A percentile compares a stretch with the other conserved stretches of the same genome.
These are phyloP conservation scores for Fusarium odoratissimum DNA, from an alignment of 2,329 filamentous ascomycete genomes.

Conservation along the genomic window DNA sequence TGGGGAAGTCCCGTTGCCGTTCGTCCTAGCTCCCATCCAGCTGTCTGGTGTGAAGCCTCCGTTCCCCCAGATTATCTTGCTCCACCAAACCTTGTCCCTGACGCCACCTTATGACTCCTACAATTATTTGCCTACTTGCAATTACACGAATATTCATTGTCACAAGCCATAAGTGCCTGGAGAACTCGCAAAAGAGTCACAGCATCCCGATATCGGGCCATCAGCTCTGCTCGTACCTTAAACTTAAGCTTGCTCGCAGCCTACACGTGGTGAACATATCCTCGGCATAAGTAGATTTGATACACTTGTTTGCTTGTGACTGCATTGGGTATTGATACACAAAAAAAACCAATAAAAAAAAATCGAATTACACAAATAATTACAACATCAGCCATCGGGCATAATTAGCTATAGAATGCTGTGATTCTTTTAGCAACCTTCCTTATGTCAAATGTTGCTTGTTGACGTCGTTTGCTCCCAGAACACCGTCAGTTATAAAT, in stretches of 20 bases:
- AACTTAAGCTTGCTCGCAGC: slow-evolving; percentile 13
- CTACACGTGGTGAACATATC: slow-evolving; percentile 22
- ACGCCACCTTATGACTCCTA: slow-evolving; percentile 20
- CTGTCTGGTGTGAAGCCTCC: slow-evolving; percentile 23
- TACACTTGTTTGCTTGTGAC: neutral
- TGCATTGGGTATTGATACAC: neutral
- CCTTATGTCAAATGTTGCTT: neutral
- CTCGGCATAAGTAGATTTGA: slow-evolving; percentile 13
- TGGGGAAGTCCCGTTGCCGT: slow-evolving; percentile 35
- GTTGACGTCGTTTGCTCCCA: slow-evolving; percentile 5
- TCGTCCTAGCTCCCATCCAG: slow-evolving; percentile 41
- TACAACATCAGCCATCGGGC: slow-evolving; percentile 6
- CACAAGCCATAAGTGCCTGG: neutral
- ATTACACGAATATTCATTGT: slow-evolving; percentile 7
- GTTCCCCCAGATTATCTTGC: slow-evolving; percentile 35
- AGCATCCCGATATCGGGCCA: slow-evolving; percentile 36
- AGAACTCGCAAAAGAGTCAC: slow-evolving; percentile 7
- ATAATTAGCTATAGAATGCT: neutral
- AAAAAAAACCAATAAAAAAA: neutral
- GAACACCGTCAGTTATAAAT: slow-evolving; percentile 10
- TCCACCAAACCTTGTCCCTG: slow-evolving; percentile 21
- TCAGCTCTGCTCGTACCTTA: slow-evolving; percentile 1
- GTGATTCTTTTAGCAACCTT: neutral
- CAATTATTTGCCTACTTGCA: slow-evolving; percentile 6
- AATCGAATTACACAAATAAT: neutral